A percentile compares a stretch with the other conserved stretches of the same genome.
Evolutionary conservation across 208 protist genomes (phyloP).

Genomic region (Trypanosoma scelopori): DNA sequence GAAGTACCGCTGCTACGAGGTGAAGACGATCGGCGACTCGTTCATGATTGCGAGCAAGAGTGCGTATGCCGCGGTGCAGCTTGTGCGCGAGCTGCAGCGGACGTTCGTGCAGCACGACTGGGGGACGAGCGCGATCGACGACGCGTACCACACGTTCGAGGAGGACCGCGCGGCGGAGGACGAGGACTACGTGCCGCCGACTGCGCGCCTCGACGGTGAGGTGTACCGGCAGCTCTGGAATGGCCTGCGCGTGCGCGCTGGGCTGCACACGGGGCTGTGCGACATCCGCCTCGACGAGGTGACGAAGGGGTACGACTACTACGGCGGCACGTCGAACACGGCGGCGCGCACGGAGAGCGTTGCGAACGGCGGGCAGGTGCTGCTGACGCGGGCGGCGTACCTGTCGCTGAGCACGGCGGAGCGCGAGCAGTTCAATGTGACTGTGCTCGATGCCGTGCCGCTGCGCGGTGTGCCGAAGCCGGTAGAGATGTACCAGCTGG

Average conservation of each 20-base stretch:
- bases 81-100: slow-evolving; percentile 52
- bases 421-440: slow-evolving; percentile 28
- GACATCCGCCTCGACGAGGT: slow-evolving; percentile 59
- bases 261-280: slow-evolving; percentile 65
- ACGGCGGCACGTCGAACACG: slow-evolving; percentile 79
- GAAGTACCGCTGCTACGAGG: slow-evolving; percentile 76
- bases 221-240: slow-evolving; percentile 41
- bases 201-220: slow-evolving; percentile 31
- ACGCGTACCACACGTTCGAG: slow-evolving; percentile 53
- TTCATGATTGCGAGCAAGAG: slow-evolving; percentile 82
- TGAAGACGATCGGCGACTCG: slow-evolving; percentile 86
- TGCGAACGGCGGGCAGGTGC: slow-evolving; percentile 73
- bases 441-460: slow-evolving; percentile 32
- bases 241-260: slow-evolving; percentile 56
- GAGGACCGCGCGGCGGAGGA: slow-evolving; percentile 21
- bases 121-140: slow-evolving; percentile 43
- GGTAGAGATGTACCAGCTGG: slow-evolving; percentile 66
- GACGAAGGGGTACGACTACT: slow-evolving; percentile 81
- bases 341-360: slow-evolving; percentile 78
- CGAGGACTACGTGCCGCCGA: slow-evolving; percentile 27
- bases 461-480: slow-evolving; percentile 58
- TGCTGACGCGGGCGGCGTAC: slow-evolving; percentile 47
- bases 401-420: slow-evolving; percentile 35
- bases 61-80: slow-evolving; percentile 37
- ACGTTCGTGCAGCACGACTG: slow-evolving; percentile 56